Base-by-base conservation (phyloP, 2,329 filamentous ascomycete genomes). In the Purpureocillium takamizusanense region DNA sequence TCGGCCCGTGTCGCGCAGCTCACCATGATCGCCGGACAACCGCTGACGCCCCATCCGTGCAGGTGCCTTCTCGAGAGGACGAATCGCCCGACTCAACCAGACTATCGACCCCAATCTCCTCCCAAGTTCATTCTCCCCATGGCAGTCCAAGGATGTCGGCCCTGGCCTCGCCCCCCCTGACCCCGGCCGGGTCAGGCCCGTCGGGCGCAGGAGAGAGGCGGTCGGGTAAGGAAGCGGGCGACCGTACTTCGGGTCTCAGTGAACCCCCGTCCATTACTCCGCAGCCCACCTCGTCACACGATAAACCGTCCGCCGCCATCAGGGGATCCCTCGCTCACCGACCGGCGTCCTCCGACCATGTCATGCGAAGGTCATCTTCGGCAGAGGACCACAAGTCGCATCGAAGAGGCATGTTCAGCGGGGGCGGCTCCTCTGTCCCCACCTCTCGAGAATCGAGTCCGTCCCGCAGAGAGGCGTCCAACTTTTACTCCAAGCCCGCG, bases 151-250 rank as follows among this genome's bases (percentile, higher is more conserved):
- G 75, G 43, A 66, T 75, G 33, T 78, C 81, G 42, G 76, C 83
- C 41, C 76, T 94, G 64, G 84, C 90, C 50, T 94, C 89, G 10
- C 90, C 90, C 47, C 88, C 88, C 31, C 72, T 97, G 37, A 95
- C 89, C 11, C 90, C 90, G 14, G 81, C 87, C 39, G 88, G 81
- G 37, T 90, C 86, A 32, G 65, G 65, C 15, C 62, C 61, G 56
- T 55, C 49, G 33, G 55, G 47, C 29, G 46, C 50, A 4, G 48
- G 52, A 14, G 54, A 55, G 33, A 60, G 53, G 43, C 48, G 45
- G 36, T 25, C 37, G 10, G 38, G 51, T 51, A 52, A 47, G 50
- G 59, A 53, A 43, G 58, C 55, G 42, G 62, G 56, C 21, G 52
- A 57, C 31, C 59, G 57, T 31, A 62, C 65, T 35, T 60, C 67